Base-by-base conservation (phyloP, 495 filamentous ascomycete species). In the Xylaria bambusicola region DNA sequence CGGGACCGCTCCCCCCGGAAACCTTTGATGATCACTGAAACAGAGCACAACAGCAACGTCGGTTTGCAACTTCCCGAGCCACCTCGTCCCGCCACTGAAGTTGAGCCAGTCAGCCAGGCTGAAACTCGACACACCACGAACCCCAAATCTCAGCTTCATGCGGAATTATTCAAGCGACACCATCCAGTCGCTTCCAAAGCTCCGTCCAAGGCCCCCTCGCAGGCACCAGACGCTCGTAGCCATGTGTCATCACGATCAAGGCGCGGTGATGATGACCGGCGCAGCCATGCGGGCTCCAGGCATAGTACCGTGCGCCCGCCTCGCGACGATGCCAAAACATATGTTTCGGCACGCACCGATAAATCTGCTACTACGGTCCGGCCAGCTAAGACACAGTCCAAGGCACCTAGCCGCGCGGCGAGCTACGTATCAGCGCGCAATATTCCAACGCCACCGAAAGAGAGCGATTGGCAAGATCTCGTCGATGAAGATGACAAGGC, bases 381-480 rank as follows among this genome's bases (percentile, higher is more conserved):
- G 20, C 68, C 64, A 6, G 27, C 60, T 6, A 66, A 62, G 33
- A 53, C 46, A 48, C 58, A 45, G 46, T 58, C 49, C 6, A 57
- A 62, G 61, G 24, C 58, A 0, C 36, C 64, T 8, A 62, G 63
- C 4, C 68, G 67, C 8, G 54, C 71, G 4, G 56, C 45, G 2
- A 72, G 62, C 44, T 60, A 76, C 47, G 49, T 64, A 41, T 73
- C 71, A 1, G 66, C 73, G 2, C 67, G 68, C 12, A 55, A 81
- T 9, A 64, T 82, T 3, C 79, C 81, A 8, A 68, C 84, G 0
- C 84, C 84, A 0, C 67, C 70, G 8, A 86, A 80, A 61, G 69
- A 73, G 12, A 65, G 3, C 13, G 31, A 46, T 4, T 58, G 48
- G 57, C 20, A 18, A 10, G 55, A 38, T 45, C 23, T 58, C 35